These are phyloP conservation scores for Candida namnaoensis DNA, from an alignment of 805 yeast genomes.

Conservation along the genomic window DNA sequence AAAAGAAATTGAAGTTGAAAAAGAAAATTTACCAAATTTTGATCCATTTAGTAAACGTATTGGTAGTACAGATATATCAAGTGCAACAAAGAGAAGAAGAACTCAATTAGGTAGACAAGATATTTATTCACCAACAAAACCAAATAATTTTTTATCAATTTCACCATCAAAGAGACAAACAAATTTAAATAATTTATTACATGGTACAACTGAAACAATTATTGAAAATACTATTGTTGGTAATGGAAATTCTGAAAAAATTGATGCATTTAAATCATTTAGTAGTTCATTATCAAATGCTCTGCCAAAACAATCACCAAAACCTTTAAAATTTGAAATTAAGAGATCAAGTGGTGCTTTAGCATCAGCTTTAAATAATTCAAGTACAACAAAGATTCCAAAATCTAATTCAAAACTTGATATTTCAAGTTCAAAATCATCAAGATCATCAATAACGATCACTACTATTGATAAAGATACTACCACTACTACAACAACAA, in stretches of 20 bases:
- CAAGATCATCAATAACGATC: neutral
- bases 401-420: too few species aligned
- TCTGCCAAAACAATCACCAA: neutral
- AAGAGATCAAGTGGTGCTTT: too few species aligned
- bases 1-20: slow-evolving; percentile 11
- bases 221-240: neutral
- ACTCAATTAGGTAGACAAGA: slow-evolving; percentile 10
- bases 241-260: too few species aligned
- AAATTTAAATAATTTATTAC: slow-evolving; percentile 4
- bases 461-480: too few species aligned
- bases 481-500: too few species aligned
- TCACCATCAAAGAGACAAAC: slow-evolving; percentile 5
- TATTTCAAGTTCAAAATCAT: neutral
- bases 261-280: too few species aligned
- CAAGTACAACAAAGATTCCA: neutral
- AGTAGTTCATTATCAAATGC: neutral
- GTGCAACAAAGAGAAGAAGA: slow-evolving; percentile 15
- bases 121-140: slow-evolving; percentile 1
- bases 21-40: slow-evolving; percentile 15
- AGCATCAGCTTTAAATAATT: too few species aligned
- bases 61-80: slow-evolving; percentile 7
- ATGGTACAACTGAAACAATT: neutral
- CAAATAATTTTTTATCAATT: neutral
- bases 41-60: slow-evolving; percentile 15
- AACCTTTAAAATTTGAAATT: neutral